Conservation (phyloP, 2,329 filamentous ascomycete species). For the Alternaria triticimaculans region DNA sequence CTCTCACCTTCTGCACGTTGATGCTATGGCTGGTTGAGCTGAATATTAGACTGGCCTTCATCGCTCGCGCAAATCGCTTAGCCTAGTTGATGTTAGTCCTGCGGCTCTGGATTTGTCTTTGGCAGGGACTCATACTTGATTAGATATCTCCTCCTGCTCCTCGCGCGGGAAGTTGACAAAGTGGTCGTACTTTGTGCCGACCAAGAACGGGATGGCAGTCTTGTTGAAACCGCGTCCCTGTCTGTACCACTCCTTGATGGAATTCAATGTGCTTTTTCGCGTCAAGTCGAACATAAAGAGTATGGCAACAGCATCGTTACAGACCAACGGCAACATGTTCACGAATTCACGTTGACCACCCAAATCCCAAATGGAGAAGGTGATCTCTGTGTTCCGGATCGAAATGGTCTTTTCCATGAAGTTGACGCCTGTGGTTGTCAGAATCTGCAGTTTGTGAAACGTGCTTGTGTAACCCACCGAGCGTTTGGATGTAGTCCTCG, state of each 20-base stretch:
- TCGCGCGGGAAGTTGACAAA: conserved; percentile 98
- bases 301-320: conserved; percentile 97
- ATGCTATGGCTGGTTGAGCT: conserved; percentile 99
- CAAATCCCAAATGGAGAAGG: conserved; percentile 98
- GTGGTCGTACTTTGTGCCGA: conserved; percentile 98
- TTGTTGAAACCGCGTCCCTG: conserved; percentile 99
- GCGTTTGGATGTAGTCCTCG: conserved; percentile 98
- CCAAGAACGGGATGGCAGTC: conserved; percentile 96
- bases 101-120: background rate
- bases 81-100: conserved; percentile 62
- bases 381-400: conserved; percentile 99
- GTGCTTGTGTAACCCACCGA: conserved; percentile 63
- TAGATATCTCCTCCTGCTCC: conserved; percentile 98
- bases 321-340: conserved; percentile 99
- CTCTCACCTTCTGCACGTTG: conserved; percentile 92
- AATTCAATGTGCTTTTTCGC: conserved; percentile 96
- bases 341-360: conserved; percentile 98
- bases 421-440: conserved; percentile 75
- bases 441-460: conserved; percentile 1
- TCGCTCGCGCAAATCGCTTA: conserved; percentile 94
- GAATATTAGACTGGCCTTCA: conserved; percentile 97
- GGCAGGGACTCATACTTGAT: conserved; percentile 68
- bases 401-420: conserved; percentile 99
- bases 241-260: conserved; percentile 99
- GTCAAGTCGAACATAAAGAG: conserved; percentile 99